A percentile compares a stretch with the other conserved stretches of the same genome.
phyloP scores from a whole-genome alignment of 257 asterid species.

The Solanum chmielewskii region DNA sequence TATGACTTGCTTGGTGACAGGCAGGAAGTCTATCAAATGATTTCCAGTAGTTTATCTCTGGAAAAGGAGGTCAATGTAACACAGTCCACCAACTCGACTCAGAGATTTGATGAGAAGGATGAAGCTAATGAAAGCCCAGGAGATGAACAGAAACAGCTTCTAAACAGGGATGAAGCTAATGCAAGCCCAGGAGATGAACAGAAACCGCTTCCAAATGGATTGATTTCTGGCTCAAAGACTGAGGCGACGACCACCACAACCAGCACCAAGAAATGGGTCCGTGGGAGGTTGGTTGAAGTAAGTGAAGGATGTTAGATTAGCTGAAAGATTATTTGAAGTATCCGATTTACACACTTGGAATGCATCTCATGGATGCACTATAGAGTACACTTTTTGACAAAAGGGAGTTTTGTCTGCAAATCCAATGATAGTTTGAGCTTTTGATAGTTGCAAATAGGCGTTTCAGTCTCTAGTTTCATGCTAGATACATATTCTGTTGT shows the following conservation, averaged over 20 bases:
- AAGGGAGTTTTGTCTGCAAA: neutral
- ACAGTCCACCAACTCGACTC: constrained; percentile 2
- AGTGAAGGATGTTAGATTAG: constrained; percentile 41
- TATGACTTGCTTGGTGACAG: constrained; percentile 10
- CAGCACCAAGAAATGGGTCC: constrained; percentile 62
- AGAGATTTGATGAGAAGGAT: constrained; percentile 4
- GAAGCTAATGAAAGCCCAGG: neutral
- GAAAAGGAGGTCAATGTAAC: constrained; percentile 2
- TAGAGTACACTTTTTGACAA: neutral
- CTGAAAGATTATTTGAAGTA: neutral
- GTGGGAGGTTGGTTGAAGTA: constrained; percentile 78
- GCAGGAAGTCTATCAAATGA: constrained; percentile 4
- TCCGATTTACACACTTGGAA: neutral
- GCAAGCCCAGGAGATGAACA: constrained; percentile 6
- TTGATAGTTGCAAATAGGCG: neutral
- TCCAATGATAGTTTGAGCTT: neutral
- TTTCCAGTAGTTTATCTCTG: constrained; percentile 13
- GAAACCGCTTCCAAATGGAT: constrained; percentile 13
- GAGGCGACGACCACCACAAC: neutral
- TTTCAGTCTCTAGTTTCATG: neutral
- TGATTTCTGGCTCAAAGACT: constrained; percentile 4
- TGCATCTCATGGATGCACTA: constrained; percentile 17
- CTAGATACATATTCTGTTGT: neutral
- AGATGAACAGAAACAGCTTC: constrained; percentile 5
- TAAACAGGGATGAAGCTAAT: constrained; percentile 6